Percentiles rank a stretch among this genome's conserved stretches.
phyloP scores from a whole-genome alignment of 805 yeast species.

The Cyberlindnera meyerae region DNA sequence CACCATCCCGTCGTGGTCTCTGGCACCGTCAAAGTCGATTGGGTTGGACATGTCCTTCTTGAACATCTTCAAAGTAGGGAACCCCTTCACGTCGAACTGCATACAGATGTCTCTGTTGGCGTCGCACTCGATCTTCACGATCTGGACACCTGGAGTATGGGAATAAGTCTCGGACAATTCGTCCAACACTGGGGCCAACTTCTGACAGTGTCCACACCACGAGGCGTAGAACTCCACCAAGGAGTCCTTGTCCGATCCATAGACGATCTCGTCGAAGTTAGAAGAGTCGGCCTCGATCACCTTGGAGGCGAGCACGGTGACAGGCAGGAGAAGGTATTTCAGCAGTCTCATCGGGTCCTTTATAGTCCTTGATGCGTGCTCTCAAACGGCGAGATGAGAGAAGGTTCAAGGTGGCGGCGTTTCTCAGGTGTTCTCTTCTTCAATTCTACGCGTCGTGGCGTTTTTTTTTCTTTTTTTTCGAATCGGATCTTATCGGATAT shows the following conservation, averaged over 20 bases:
- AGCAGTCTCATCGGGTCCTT: constrained; percentile 1
- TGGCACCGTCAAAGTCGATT: constrained; percentile 57
- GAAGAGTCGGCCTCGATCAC: constrained; percentile 17
- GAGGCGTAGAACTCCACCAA: constrained; percentile 90
- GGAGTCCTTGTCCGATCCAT: constrained; percentile 62
- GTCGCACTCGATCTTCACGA: constrained; percentile 89
- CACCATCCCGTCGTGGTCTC: constrained; percentile 67
- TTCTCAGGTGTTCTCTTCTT: neutral
- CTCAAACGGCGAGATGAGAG: too few relatives aligned
- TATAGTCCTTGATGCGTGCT: too few relatives aligned
- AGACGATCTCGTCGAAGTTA: constrained; percentile 50
- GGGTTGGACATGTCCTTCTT: constrained; percentile 52
- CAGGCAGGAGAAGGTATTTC: constrained; percentile 3
- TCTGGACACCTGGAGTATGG: constrained; percentile 49
- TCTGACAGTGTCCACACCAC: constrained; percentile 97
- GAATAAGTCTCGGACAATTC: constrained; percentile 70
- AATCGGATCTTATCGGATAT: too few relatives aligned
- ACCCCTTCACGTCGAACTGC: constrained; percentile 72
- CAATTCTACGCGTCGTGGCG: too few relatives aligned
- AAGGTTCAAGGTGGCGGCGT: too few relatives aligned
- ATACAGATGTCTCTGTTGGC: constrained; percentile 72
- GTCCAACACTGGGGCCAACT: constrained; percentile 79
- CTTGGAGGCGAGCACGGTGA: constrained; percentile 7
- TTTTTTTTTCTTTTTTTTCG: too few relatives aligned
- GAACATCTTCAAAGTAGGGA: constrained; percentile 86